phyloP scores from a whole-genome alignment of 805 yeast genomes.

The Geotrichum ghanense region DNA sequence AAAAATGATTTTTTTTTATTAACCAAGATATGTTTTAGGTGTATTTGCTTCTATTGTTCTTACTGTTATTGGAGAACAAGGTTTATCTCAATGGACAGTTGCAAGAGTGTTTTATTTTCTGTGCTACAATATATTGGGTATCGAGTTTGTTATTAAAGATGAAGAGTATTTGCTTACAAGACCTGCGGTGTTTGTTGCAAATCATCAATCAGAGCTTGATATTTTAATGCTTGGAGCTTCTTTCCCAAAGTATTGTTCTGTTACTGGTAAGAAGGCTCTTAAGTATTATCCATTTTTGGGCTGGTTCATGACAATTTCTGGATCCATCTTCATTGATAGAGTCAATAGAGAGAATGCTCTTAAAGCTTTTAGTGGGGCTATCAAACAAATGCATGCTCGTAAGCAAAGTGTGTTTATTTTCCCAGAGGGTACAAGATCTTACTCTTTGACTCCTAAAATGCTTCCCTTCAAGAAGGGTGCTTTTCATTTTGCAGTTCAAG shows the following conservation, averaged over 20 bases:
- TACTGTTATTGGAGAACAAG: conserved; percentile 59
- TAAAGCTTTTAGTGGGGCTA: conserved; percentile 59
- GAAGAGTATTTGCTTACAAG: conserved; percentile 42
- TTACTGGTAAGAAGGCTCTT: conserved; percentile 81
- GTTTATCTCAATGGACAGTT: conserved; percentile 78
- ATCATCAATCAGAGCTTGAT: conserved; percentile 88
- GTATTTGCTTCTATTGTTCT: conserved; percentile 61
- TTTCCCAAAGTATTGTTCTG: conserved; percentile 83
- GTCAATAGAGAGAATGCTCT: conserved; percentile 65
- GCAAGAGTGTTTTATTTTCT: conserved; percentile 69
- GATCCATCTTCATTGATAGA: conserved; percentile 86
- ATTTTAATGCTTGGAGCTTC: conserved; percentile 68
- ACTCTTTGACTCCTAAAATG: conserved; percentile 51
- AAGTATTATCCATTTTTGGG: conserved; percentile 84
- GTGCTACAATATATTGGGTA: conserved; percentile 52
- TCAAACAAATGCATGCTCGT: conserved; percentile 44
- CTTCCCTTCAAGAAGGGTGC: conserved; percentile 96
- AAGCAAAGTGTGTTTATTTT: conserved; percentile 77
- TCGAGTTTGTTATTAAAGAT: conserved; percentile 57
- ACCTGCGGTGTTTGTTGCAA: conserved; percentile 76
- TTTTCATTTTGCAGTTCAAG: conserved; percentile 92
- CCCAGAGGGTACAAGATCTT: conserved; percentile 97
- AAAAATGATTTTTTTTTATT: no score
- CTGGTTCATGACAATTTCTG: conserved; percentile 90
- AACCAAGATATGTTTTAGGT: conserved; percentile 41